Base-by-base conservation (phyloP, 2,329 filamentous ascomycete genomes). In the Penicillium sp. region DNA sequence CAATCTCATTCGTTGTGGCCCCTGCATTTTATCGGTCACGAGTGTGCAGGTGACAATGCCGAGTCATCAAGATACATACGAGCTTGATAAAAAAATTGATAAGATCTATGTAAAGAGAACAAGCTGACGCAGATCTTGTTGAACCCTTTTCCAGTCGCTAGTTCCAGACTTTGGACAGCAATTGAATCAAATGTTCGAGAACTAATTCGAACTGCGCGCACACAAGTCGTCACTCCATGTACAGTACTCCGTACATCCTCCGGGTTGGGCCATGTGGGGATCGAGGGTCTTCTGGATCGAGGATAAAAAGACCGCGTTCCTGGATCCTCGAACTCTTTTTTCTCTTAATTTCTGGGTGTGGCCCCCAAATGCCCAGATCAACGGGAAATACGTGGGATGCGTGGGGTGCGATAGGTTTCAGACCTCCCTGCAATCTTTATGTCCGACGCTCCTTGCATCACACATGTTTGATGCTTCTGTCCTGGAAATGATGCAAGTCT, bases 381-480 rank as follows among this genome's bases (percentile, higher is more conserved):
- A 6, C 8, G 28, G 28, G 28, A 8, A 4, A 31, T 31, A 31
- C 15, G 7, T 10, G 8, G 41, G 11, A 35, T 49, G 34, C 17
- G 28, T 35, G 45, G 45, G n/a, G 20, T 25, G n/a, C 28, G 3
- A 34, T 10, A 25, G 17, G 45, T 49, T 49, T 35, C 45, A 48
- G 28, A 10, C 28, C 25, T 49, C 25, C 22, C 22, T 28, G n/a
- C 25, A 20, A 17, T 52, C 58, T 43, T 37, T 51, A 49, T 57
- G 31, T 55, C 55, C 43, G 38, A 47, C 43, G 12, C 47, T 55
- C 57, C 57, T 56, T 59, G 22, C 57, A 51, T 54, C 45, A 55
- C 39, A 20, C 51, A 56, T 62, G 42, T 48, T 55, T 55, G n/a
- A 63, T 62, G 57, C 47, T 49, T 35, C 2, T 28, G 45, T 49